These are phyloP conservation scores for Candida arabinofermentans DNA, from an alignment of 805 yeast genomes.

Conservation along the genomic window DNA sequence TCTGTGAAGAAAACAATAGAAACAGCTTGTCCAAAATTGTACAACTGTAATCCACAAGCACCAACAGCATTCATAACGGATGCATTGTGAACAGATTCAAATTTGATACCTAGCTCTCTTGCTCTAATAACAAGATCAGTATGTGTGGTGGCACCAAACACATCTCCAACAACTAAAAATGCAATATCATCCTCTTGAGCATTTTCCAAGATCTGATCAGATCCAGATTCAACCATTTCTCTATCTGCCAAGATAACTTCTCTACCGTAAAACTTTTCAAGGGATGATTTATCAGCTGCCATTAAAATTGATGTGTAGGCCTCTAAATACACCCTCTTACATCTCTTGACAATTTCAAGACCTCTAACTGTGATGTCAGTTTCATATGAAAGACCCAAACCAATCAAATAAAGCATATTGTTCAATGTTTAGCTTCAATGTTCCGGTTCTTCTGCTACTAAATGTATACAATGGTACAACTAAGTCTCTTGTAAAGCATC, in stretches of 20 bases:
- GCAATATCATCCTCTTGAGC: constrained; percentile 86
- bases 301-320: constrained; percentile 93
- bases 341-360: constrained; percentile 72
- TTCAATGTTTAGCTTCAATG: no score
- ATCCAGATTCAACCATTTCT: constrained; percentile 87
- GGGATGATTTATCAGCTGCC: constrained; percentile 76
- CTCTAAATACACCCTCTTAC: constrained; percentile 90
- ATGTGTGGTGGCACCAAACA: constrained; percentile 97
- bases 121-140: constrained; percentile 92
- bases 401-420: constrained; percentile 81
- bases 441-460: no score
- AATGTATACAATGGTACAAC: no score
- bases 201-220: constrained; percentile 73
- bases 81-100: constrained; percentile 89
- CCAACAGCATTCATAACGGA: constrained; percentile 98
- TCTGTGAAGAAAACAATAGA: constrained; percentile 95
- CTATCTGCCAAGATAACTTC: constrained; percentile 87
- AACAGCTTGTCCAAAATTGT: constrained; percentile 96
- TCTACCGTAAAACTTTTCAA: constrained; percentile 83
- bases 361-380: constrained; percentile 95
- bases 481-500: no score
- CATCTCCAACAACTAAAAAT: constrained; percentile 94
- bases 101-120: constrained; percentile 71
- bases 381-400: constrained; percentile 86
- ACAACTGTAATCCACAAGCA: constrained; percentile 92